These are phyloP conservation scores for Xylariaceae sp. DNA, from an alignment of 2,329 filamentous ascomycete genomes.

Conservation along the genomic window DNA sequence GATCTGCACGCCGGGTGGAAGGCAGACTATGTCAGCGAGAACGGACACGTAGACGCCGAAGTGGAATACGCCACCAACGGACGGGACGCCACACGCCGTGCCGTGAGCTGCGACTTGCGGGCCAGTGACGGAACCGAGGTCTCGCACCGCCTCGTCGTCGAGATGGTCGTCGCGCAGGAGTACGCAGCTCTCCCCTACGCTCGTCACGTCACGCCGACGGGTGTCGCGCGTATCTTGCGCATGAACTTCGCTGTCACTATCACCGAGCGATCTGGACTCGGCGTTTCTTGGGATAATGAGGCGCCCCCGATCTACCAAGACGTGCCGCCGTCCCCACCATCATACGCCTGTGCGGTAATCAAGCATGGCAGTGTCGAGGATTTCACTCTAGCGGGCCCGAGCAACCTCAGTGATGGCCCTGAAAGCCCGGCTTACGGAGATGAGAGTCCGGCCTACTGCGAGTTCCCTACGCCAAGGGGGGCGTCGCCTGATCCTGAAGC, in stretches of 20 bases:
- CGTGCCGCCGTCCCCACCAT: conserved; percentile 79
- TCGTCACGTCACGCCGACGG: conserved; percentile 74
- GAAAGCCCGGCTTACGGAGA: not conserved
- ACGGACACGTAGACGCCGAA: conserved; percentile 71
- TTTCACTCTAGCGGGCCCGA: conserved; percentile 2
- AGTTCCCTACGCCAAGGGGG: not conserved
- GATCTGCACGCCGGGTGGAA: conserved; percentile 91
- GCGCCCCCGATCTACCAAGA: conserved; percentile 91
- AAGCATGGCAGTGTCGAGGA: conserved; percentile 14
- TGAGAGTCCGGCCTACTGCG: conserved; percentile 1
- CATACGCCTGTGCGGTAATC: conserved; percentile 8
- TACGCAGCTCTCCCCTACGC: conserved; percentile 70
- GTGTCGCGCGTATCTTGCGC: conserved; percentile 82
- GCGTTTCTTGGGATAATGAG: conserved; percentile 97
- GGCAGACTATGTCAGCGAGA: conserved; percentile 53
- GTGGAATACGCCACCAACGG: conserved; percentile 67
- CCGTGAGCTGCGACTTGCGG: conserved; percentile 71
- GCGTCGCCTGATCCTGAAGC: not conserved
- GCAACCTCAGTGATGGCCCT: not conserved
- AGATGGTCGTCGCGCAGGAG: conserved; percentile 93
- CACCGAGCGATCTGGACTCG: conserved; percentile 80
- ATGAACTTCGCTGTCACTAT: conserved; percentile 86
- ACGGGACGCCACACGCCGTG: conserved; percentile 54
- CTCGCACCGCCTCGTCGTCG: conserved; percentile 81
- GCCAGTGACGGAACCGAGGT: conserved; percentile 73